phyloP scores from a whole-genome alignment of 1,284 basidiomycete genomes.

The Thelephora terrestris region DNA sequence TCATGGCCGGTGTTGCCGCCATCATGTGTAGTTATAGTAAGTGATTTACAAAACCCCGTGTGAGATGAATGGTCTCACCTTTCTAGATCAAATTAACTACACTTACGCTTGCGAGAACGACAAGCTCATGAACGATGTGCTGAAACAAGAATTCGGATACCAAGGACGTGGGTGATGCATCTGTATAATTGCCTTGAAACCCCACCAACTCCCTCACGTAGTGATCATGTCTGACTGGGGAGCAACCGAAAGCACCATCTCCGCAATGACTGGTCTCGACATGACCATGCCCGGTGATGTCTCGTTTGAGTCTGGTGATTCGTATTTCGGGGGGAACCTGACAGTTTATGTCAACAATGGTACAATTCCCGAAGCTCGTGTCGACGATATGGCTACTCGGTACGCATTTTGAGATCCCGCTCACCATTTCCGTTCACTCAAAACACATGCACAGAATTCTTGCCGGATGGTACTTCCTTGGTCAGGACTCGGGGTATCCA shows the following conservation, averaged over 20 bases:
- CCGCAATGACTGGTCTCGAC: conserved; percentile 59
- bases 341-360: conserved; percentile 58
- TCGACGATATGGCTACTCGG: conserved; percentile 62
- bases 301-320: conserved; percentile 36
- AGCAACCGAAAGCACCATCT: conserved; percentile 45
- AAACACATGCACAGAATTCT: conserved; percentile 28
- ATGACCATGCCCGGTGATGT: conserved; percentile 73
- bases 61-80: not conserved
- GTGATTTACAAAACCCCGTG: conserved; percentile 9
- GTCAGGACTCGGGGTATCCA: conserved; percentile 59
- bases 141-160: conserved; percentile 77
- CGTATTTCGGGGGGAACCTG: conserved; percentile 56
- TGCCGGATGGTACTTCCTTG: conserved; percentile 48
- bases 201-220: not conserved
- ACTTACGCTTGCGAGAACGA: conserved; percentile 76
- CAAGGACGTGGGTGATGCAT: conserved; percentile 44
- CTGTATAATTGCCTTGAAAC: not conserved
- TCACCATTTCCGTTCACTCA: not conserved
- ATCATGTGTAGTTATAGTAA: conserved; percentile 71
- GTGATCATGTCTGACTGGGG: conserved; percentile 62
- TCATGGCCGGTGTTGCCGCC: conserved; percentile 67
- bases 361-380: conserved; percentile 50
- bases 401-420: not conserved
- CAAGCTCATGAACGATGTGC: conserved; percentile 62
- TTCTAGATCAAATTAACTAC: conserved; percentile 55